Evolutionary conservation across 1,284 basidiomycete genomes (phyloP).

Genomic region (Ceratobasidium sp.): DNA sequence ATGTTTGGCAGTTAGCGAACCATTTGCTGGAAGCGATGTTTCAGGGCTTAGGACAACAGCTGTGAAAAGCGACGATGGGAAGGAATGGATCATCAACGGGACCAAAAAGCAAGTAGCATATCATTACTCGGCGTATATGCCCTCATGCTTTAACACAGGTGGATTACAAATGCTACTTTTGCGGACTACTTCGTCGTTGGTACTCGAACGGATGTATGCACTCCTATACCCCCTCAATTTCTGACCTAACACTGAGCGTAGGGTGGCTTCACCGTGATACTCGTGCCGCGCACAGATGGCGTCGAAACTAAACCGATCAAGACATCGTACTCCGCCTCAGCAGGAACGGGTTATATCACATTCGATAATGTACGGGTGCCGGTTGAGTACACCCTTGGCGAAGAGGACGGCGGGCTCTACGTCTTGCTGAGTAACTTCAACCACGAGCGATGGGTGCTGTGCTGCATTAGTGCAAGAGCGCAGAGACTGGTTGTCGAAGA

Average conservation of each 20-base stretch:
- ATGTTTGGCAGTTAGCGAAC: slow-evolving; percentile 85
- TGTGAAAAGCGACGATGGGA: slow-evolving; percentile 81
- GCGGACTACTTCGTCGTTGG: slow-evolving; percentile 67
- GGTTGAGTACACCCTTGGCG: slow-evolving; percentile 83
- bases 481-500: slow-evolving; percentile 75
- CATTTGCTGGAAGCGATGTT: slow-evolving; percentile 92
- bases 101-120: slow-evolving; percentile 62
- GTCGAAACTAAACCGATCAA: slow-evolving; percentile 87
- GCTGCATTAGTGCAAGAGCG: slow-evolving; percentile 70
- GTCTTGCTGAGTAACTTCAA: slow-evolving; percentile 79
- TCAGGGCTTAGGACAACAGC: slow-evolving; percentile 83
- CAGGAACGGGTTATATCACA: slow-evolving; percentile 79
- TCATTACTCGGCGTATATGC: background rate
- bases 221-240: background rate
- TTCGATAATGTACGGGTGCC: slow-evolving; percentile 89
- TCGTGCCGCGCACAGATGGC: slow-evolving; percentile 77
- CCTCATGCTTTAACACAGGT: slow-evolving; percentile 58
- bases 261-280: slow-evolving; percentile 84
- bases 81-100: slow-evolving; percentile 79
- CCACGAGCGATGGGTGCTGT: slow-evolving; percentile 81
- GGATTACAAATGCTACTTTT: slow-evolving; percentile 88
- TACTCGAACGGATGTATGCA: slow-evolving; percentile 67
- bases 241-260: slow-evolving; percentile 50
- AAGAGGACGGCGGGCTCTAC: slow-evolving; percentile 80
- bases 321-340: slow-evolving; percentile 77